phyloP scores from a whole-genome alignment of 805 yeast genomes.

The Spathaspora sp. region DNA sequence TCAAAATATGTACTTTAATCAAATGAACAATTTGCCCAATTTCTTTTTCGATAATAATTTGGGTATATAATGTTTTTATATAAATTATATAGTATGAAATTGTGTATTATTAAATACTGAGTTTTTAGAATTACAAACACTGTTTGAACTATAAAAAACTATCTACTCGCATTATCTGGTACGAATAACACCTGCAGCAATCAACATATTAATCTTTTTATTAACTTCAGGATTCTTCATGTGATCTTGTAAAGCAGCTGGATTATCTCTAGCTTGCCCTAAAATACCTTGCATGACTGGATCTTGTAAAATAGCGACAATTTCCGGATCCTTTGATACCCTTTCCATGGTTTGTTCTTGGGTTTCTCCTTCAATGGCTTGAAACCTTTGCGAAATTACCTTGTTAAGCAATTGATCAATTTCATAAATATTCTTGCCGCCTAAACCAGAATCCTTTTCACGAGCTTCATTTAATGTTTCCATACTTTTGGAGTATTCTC shows the following conservation, averaged over 20 bases:
- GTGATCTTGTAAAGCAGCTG: conserved; percentile 95
- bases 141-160: not conserved
- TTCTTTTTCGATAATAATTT: conserved; percentile 35
- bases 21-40: conserved; percentile 30
- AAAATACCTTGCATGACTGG: conserved; percentile 95
- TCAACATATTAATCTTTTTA: conserved; percentile 80
- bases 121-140: too few species aligned
- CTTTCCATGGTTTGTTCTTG: conserved; percentile 93
- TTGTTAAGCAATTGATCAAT: conserved; percentile 78
- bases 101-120: not conserved
- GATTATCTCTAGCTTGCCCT: conserved; percentile 90
- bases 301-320: conserved; percentile 81
- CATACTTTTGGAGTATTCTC: conserved; percentile 76
- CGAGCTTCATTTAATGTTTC: conserved; percentile 81
- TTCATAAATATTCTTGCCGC: conserved; percentile 63
- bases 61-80: conserved; percentile 12
- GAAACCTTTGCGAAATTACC: conserved; percentile 78
- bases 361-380: conserved; percentile 80
- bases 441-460: conserved; percentile 62
- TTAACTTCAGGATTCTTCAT: conserved; percentile 94
- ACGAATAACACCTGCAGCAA: conserved; percentile 96
- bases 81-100: not conserved
- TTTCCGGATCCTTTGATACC: conserved; percentile 90
- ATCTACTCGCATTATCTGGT: conserved; percentile 50
- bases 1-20: conserved; percentile 18